Conservation (phyloP, 2,329 filamentous ascomycete species). For the Claviceps quebecensis region DNA sequence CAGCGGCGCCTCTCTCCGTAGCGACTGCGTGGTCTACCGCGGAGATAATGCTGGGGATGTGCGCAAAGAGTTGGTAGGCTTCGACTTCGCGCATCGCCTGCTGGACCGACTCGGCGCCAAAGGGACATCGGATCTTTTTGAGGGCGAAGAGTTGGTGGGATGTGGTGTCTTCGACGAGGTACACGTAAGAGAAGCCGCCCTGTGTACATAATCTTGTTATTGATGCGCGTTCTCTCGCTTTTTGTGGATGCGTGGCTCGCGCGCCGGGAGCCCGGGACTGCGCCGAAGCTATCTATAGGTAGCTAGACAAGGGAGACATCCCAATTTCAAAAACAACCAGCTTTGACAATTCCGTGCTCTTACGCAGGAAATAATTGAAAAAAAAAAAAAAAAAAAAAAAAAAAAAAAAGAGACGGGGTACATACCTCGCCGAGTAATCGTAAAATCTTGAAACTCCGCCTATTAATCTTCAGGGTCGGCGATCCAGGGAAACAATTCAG, state of each 20-base stretch:
- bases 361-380: too few species aligned
- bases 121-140: constrained; percentile 98
- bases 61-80: constrained; percentile 80
- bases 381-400: too few species aligned
- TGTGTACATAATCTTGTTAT: background rate
- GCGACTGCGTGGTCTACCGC: constrained; percentile 71
- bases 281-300: too few species aligned
- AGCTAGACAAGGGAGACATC: too few species aligned
- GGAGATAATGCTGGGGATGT: constrained; percentile 74
- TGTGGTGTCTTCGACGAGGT: constrained; percentile 85
- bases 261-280: too few species aligned
- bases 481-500: constrained; percentile 92
- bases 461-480: constrained; percentile 90
- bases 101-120: constrained; percentile 89
- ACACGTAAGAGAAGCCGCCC: constrained; percentile 98
- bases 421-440: constrained; percentile 78
- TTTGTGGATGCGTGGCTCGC: too few species aligned
- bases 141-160: constrained; percentile 79
- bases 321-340: too few species aligned
- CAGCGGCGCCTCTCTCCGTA: constrained; percentile 41
- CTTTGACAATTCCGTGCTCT: too few species aligned
- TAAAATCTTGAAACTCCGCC: constrained; percentile 86
- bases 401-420: too few species aligned
- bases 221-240: too few species aligned
- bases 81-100: constrained; percentile 95